These are phyloP conservation scores for Mimosa bimucronata DNA, from an alignment of 306 rosid genomes.

Conservation along the genomic window DNA sequence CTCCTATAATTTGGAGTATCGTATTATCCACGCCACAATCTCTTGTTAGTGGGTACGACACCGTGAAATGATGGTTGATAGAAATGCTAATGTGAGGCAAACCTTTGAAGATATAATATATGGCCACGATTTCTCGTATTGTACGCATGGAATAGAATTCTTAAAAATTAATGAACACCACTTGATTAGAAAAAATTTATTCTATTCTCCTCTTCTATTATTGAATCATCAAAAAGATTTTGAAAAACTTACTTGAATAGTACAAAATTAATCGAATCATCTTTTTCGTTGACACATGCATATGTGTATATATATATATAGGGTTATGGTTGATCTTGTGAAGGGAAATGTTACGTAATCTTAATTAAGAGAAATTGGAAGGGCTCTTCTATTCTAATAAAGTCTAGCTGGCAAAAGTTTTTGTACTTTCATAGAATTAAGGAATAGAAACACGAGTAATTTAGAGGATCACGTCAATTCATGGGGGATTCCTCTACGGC, in stretches of 20 bases:
- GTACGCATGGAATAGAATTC: not conserved
- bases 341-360: not conserved
- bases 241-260: not conserved
- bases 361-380: not conserved
- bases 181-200: not conserved
- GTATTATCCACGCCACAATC: not conserved
- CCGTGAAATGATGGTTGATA: not conserved
- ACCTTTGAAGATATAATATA: not conserved
- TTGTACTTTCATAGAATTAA: not conserved
- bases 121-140: not conserved
- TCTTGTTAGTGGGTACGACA: not conserved
- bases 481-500: not conserved
- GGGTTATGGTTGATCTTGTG: not conserved
- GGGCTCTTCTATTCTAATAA: not conserved
- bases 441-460: not conserved
- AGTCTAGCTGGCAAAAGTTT: not conserved
- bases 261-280: not conserved
- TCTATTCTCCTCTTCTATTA: not conserved
- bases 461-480: not conserved
- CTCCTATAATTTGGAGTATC: not conserved
- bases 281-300: not conserved
- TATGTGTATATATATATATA: no score
- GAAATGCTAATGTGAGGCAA: not conserved
- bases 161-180: not conserved
- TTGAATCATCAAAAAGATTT: not conserved